phyloP scores from a whole-genome alignment of 2,329 filamentous ascomycete species.

The Fusarium domesticum region DNA sequence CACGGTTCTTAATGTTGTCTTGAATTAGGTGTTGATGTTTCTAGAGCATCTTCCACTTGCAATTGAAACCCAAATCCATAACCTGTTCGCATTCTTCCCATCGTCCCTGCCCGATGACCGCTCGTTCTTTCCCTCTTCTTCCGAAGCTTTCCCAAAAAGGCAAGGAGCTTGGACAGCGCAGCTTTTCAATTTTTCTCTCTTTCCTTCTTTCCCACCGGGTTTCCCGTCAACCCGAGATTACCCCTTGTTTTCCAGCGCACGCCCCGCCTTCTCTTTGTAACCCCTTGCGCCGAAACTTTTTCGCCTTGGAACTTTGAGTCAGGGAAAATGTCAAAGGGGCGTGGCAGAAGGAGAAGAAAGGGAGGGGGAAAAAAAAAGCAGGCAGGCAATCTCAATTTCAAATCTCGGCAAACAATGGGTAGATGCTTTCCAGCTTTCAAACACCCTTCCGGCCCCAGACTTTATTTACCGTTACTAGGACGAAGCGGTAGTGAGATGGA shows the following conservation, averaged over 20 bases:
- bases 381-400: slow-evolving; percentile 19
- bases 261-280: slow-evolving; percentile 6
- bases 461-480: too few species aligned
- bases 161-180: slow-evolving; percentile 29
- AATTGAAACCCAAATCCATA: too few species aligned
- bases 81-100: too few species aligned
- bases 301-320: slow-evolving; percentile 15
- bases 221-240: slow-evolving; percentile 26
- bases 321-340: background rate
- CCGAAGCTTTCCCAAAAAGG: slow-evolving; percentile 24
- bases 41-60: too few species aligned
- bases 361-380: background rate
- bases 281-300: slow-evolving; percentile 28
- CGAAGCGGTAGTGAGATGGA: too few species aligned
- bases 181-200: too few species aligned
- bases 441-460: too few species aligned
- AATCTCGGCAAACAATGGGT: background rate
- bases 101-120: slow-evolving; percentile 8
- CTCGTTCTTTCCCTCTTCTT: too few species aligned
- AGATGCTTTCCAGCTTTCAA: too few species aligned
- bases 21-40: too few species aligned
- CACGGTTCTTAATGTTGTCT: too few species aligned
- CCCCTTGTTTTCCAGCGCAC: slow-evolving; percentile 11
- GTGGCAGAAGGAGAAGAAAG: background rate
- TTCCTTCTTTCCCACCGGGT: too few species aligned